Base-by-base conservation (phyloP, 306 rosid species). In the Citrullus amarus region DNA sequence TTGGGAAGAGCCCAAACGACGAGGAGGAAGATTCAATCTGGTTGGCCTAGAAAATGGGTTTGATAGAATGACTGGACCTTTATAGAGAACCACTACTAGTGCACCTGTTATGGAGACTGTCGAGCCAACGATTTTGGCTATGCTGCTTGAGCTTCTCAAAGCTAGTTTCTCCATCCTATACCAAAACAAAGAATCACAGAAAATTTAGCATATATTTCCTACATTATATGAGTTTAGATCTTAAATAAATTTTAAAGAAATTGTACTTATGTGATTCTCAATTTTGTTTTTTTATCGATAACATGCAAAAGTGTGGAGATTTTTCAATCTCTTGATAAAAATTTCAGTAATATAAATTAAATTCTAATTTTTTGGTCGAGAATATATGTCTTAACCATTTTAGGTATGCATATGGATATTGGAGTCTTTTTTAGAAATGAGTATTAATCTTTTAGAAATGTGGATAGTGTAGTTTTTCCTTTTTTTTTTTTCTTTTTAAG, bases 151-250 rank as follows among this genome's bases (percentile, higher is more conserved):
- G 73, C 88, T 83, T 84, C 85, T 79, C 58, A 80, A 20, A 79
- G 34, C 79, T 32, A 81, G 39, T 22, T 81, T 86, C 80, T 88
- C 91, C 90, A 88, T 90, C 88, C 96, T 90, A 77, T 48, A 43
- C 38, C 44, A 71, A 16, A 44, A 2, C 6, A 43, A 22, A 25
- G 8, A 22, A 46, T 38, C 6, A 71, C 18, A 41, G 0, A 0
- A 12, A 12, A 70, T 44, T 12, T 18, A 66, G 41, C 9, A 32
- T 34, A 5, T 32, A 34, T 8, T 28, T 63, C 46, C 34, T 0
- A 62, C 36, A 62, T 32, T 63, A 12, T 61, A 13, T 61, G 68
- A 15, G n/a, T 25, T 61, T 16, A 61, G 41, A 7, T 13, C 38
- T 1, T 62, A 62, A 11, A 25, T 25, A 20, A 6, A 25, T 28